Base-by-base conservation (phyloP, 768 basidiomycete genomes). In the Ephemerocybe angulata region DNA sequence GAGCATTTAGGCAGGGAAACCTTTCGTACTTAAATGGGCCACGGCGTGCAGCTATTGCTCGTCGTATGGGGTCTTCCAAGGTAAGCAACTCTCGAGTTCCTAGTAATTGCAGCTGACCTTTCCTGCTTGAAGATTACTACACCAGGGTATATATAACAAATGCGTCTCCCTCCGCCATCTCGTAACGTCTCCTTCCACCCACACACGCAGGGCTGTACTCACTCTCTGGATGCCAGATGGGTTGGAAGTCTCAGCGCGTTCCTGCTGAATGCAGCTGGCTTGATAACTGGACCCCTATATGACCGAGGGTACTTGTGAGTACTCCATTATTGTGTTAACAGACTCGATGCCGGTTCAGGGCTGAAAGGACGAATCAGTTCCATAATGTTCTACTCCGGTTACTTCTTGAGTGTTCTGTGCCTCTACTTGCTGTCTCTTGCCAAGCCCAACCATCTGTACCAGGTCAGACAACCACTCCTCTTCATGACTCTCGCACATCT, bases 391-490 rank as follows among this genome's bases (percentile, higher is more conserved):
- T 63, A 67, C 17, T 65, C 67, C 0, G 70, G 69, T 15, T 60
- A 66, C 12, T 19, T 65, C 22, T 54, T 71, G 15, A 61, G 68
- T 17, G 56, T 63, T 12, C 64, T 71, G 46, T 70, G 63, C 22
- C 63, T 72, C 19, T 69, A 71, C 58, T 69, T 69, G 67, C 50
- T 71, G 10, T 71, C 71, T 4, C 52, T 72, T 12, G 52, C 65
- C n/a, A 55, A 66, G 17, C 60, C 58, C 11, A 63, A 66, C 12
- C 63, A 67, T 19, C 62, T 65, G 37, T 72, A 72, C 56, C 70
- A 68, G 57, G 70, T 70, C 24, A n/a, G n/a, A n/a, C 38, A 30
- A 7, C 8, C 33, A n/a, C 17, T 50, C 11, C 27, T 19, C 28
- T 28, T 17, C 19, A 10, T 38, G 28, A 3, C 21, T 44, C 19